Conservation (phyloP, 805 yeast genomes). For the Yarrowia alimentaria region DNA sequence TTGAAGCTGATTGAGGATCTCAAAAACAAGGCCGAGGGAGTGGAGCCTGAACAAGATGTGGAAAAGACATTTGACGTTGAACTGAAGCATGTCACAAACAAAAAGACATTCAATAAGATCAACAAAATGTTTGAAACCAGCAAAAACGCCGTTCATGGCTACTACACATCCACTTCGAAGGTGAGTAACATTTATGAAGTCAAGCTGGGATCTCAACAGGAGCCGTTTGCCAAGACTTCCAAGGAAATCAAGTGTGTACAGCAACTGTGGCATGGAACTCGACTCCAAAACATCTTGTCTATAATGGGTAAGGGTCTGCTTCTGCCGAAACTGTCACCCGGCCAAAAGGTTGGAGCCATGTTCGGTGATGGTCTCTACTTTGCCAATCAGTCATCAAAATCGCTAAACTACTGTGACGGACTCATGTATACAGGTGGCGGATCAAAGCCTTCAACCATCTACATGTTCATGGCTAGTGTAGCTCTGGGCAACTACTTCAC, state of each 20-base stretch:
- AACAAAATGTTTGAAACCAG: constrained; percentile 12
- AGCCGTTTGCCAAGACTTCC: constrained; percentile 19
- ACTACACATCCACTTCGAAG: neutral
- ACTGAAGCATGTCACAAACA: constrained; percentile 11
- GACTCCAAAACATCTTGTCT: constrained; percentile 14
- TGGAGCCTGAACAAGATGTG: neutral
- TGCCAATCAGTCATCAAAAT: constrained; percentile 23
- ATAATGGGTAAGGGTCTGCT: constrained; percentile 20
- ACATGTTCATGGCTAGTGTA: constrained; percentile 22
- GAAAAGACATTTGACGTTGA: constrained; percentile 17
- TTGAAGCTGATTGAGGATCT: constrained; percentile 21
- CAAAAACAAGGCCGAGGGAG: constrained; percentile 1
- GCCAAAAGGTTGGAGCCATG: constrained; percentile 26
- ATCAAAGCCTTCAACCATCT: neutral
- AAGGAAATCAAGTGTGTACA: constrained; percentile 25
- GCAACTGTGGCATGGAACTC: constrained; percentile 23
- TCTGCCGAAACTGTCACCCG: constrained; percentile 12
- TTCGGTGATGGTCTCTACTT: constrained; percentile 25
- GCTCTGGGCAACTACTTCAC: constrained; percentile 19
- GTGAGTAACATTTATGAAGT: constrained; percentile 17
- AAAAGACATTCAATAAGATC: constrained; percentile 9
- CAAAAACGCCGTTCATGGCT: constrained; percentile 11
- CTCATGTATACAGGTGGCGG: constrained; percentile 5
- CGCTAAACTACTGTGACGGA: constrained; percentile 24
- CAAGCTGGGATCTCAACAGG: constrained; percentile 26